Evolutionary conservation across 1,284 basidiomycete species (phyloP), one percentile per base, ranked within the genome.

Genomic region (Cutaneotrichosporon sp.): DNA sequence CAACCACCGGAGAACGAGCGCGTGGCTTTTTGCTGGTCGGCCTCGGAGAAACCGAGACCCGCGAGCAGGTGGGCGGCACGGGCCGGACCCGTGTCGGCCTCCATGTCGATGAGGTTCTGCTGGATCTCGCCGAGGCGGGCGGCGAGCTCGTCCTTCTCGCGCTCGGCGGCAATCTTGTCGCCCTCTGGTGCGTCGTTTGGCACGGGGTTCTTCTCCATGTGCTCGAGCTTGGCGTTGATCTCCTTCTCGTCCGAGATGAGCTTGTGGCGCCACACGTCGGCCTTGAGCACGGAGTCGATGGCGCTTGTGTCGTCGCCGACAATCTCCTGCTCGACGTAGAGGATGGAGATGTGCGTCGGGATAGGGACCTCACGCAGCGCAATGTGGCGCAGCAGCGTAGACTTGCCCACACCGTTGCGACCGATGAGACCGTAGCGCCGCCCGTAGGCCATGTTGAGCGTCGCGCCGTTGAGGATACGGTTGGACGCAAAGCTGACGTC

Each of bases 271-370:
- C 95, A 97, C 43, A 97, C 94, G 75, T 97, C 94, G 34, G 95
- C 94, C 80, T 95, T 93, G 52, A 99, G 85, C 11, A 99, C 95
- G 2, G 94, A 94, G 33, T 97, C 90, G 54, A 99, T 83, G 0
- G 97, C 97, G 0, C 83, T 82, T 0, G 60, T 56, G 33, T 87
- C 90, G 65, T 86, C 84, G 36, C 95, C 94, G 76, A 97, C 95
- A 73, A 97, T 95, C 80, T 97, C 94, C 85, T 97, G 94, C 85
- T 97, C 94, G 77, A 97, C 95, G 83, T 97, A 97, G 87, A 95
- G 97, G 69, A 94, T 97, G 78, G 94, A 91, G 80, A 97, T 67
- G 94, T 90, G 60, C 91, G 92, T 59, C 66, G 71, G 63, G 42
- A 91, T 93, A 24, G 95, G 95, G 89, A 97, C 60, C 79, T 97